These are phyloP conservation scores for Metschnikowia baotianmanensis DNA, from an alignment of 805 yeast genomes.

Conservation along the genomic window DNA sequence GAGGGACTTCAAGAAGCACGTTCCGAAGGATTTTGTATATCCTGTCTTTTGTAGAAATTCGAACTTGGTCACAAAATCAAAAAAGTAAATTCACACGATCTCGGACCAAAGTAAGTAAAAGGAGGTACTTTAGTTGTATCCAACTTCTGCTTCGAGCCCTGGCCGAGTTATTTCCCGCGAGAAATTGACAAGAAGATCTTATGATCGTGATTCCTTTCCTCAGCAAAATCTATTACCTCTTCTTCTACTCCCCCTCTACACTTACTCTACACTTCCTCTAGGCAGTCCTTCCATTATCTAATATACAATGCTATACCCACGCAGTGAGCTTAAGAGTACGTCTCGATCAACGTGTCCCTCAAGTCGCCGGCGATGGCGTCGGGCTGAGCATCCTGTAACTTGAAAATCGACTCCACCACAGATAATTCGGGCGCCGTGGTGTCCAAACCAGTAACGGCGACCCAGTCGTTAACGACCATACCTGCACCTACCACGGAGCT, in stretches of 20 bases:
- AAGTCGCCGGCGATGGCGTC: conserved; percentile 79
- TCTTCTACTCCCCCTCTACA: not conserved
- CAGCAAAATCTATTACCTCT: too few species aligned
- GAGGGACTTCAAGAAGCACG: too few species aligned
- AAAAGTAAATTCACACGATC: too few species aligned
- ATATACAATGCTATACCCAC: conserved; percentile 14
- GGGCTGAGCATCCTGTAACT: conserved; percentile 87
- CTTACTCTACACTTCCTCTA: not conserved
- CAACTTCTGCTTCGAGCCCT: too few species aligned
- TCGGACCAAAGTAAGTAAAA: too few species aligned
- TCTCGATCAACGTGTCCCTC: conserved; percentile 90
- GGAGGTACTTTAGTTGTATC: too few species aligned
- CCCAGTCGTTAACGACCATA: conserved; percentile 97
- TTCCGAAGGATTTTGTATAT: too few species aligned
- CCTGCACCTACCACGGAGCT: conserved; percentile 98
- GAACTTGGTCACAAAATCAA: too few species aligned
- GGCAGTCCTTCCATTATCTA: conserved; percentile 13
- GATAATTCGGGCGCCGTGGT: conserved; percentile 98
- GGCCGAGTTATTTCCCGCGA: too few species aligned
- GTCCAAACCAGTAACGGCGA: conserved; percentile 94
- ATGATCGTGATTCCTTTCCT: too few species aligned
- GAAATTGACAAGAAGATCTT: not conserved
- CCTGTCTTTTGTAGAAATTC: too few species aligned
- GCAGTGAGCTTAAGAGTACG: conserved; percentile 58
- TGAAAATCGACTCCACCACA: conserved; percentile 94